A percentile compares a stretch with the other conserved stretches of the same genome.
Evolutionary conservation across 305 asterid species (phyloP).

Genomic region (Andrographis paniculata): DNA sequence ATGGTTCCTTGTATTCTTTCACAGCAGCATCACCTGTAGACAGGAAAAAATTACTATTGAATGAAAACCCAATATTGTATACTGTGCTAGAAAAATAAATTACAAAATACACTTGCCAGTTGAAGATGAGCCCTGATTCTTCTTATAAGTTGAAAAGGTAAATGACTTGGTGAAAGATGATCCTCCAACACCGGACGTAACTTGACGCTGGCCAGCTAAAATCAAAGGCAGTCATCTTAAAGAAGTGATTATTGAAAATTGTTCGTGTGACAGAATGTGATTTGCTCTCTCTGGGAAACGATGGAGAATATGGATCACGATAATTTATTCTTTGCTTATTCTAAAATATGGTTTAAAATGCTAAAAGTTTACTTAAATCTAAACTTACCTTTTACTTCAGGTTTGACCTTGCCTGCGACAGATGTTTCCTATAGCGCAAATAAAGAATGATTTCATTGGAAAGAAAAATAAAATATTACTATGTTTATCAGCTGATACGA

Average conservation of each 20-base stretch:
- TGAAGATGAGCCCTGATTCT: conserved; percentile 26
- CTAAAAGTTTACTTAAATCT: neutral
- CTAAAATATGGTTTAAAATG: neutral
- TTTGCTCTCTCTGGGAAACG: neutral
- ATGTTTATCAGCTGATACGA: neutral
- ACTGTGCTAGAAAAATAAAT: conserved; percentile 8
- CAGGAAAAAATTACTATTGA: conserved; percentile 15
- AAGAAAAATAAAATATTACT: conserved; percentile 5
- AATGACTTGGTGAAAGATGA: conserved; percentile 34
- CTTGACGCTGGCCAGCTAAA: conserved; percentile 39
- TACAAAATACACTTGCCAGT: conserved; percentile 35
- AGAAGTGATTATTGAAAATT: neutral
- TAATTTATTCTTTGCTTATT: no score
- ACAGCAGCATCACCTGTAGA: conserved; percentile 36
- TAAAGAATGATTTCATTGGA: conserved; percentile 8
- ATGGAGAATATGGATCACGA: no score
- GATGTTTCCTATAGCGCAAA: conserved; percentile 45
- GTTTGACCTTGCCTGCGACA: conserved; percentile 32
- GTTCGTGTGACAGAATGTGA: neutral
- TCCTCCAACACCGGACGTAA: conserved; percentile 56
- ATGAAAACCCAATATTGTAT: neutral
- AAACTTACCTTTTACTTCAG: conserved; percentile 49
- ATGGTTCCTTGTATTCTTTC: conserved; percentile 89
- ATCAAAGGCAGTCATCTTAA: conserved; percentile 16
- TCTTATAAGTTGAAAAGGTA: conserved; percentile 19